These are phyloP conservation scores for Amanita rimosa DNA, from an alignment of 768 basidiomycete genomes.

Conservation along the genomic window DNA sequence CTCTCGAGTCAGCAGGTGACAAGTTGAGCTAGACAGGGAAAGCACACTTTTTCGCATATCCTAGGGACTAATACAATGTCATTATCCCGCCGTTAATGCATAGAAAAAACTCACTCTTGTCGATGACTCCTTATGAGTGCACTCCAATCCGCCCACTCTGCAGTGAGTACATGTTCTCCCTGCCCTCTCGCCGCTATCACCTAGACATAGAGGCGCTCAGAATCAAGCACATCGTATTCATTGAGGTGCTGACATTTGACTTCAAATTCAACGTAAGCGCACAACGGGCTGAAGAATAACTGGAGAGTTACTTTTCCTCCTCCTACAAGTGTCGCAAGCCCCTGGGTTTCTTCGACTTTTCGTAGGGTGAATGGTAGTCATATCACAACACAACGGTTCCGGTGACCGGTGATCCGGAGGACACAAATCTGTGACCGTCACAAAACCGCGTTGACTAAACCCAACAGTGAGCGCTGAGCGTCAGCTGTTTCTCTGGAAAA, in stretches of 20 bases:
- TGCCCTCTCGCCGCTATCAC: constrained; percentile 60
- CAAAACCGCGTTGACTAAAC: too few relatives aligned
- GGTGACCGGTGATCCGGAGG: too few relatives aligned
- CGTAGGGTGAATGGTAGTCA: constrained; percentile 1
- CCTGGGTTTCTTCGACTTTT: constrained; percentile 54
- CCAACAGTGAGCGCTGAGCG: too few relatives aligned
- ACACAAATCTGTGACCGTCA: too few relatives aligned
- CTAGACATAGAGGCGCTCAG: constrained; percentile 19
- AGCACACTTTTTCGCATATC: constrained; percentile 47
- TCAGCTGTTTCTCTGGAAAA: too few relatives aligned
- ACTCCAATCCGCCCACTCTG: constrained; percentile 42
- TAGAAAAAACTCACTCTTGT: constrained; percentile 39
- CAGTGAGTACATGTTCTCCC: constrained; percentile 57
- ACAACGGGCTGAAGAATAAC: background rate
- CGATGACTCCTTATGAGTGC: constrained; percentile 58
- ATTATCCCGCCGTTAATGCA: background rate
- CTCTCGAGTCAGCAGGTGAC: constrained; percentile 21
- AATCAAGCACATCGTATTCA: background rate
- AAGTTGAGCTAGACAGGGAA: background rate
- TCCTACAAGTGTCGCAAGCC: constrained; percentile 64
- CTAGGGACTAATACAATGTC: constrained; percentile 29
- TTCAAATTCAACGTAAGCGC: background rate
- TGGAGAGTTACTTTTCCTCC: constrained; percentile 52
- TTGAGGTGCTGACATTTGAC: constrained; percentile 15
- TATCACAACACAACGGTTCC: too few relatives aligned